Evolutionary conservation across 2,329 filamentous ascomycete species (phyloP).

Genomic region (Venturia effusa): DNA sequence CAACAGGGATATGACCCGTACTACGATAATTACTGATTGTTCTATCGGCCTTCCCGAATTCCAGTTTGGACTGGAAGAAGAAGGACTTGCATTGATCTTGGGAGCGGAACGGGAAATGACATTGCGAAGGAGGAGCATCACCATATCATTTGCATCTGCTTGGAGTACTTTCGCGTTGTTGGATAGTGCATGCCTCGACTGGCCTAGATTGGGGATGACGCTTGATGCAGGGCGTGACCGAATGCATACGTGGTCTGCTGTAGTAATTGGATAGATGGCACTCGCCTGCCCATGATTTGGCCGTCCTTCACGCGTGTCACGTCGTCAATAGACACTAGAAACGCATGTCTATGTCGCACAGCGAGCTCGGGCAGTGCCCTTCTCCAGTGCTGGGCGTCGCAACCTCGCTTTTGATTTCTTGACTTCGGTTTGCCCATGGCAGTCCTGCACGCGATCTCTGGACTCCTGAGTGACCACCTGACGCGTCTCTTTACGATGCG

Average conservation of each 20-base stretch:
- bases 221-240: background rate
- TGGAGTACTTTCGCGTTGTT: background rate
- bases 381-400: background rate
- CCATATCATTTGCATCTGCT: background rate
- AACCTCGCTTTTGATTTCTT: background rate
- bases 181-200: background rate
- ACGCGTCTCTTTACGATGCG: background rate
- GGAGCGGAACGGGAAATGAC: background rate
- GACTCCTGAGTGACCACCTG: background rate
- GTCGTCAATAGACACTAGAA: background rate
- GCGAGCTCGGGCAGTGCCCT: background rate
- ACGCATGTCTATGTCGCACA: background rate
- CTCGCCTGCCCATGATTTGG: background rate
- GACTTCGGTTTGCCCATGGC: background rate
- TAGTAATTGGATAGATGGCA: background rate
- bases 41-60: constrained; percentile 11
- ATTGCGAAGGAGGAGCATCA: constrained; percentile 1
- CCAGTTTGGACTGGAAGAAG: constrained; percentile 19
- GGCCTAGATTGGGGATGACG: background rate
- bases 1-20: constrained; percentile 28
- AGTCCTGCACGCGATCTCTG: background rate
- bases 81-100: constrained; percentile 13
- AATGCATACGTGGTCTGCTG: background rate
- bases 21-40: constrained; percentile 22
- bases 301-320: background rate